Conservation (phyloP, 495 filamentous ascomycete species). For the Penicillium arizonense region DNA sequence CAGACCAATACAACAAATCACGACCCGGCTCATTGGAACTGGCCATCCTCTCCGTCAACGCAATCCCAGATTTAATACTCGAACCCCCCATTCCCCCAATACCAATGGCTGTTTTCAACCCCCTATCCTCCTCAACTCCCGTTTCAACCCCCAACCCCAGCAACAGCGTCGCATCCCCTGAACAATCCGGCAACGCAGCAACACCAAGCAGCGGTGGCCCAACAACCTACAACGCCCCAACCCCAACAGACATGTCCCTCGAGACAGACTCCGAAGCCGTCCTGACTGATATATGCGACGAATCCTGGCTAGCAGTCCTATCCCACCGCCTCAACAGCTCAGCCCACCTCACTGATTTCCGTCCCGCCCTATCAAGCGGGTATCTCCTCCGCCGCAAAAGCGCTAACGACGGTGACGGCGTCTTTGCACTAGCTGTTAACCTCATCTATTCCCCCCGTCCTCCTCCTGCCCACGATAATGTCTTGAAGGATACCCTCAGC, state of each 20-base stretch:
- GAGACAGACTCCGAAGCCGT: slow-evolving; percentile 71
- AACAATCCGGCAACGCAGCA: slow-evolving; percentile 37
- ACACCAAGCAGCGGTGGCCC: slow-evolving; percentile 20
- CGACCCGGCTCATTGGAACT: slow-evolving; percentile 49
- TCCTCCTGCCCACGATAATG: slow-evolving; percentile 46
- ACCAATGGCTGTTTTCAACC: slow-evolving; percentile 32
- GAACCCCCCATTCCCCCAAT: slow-evolving; percentile 30
- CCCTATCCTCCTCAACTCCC: slow-evolving; percentile 35
- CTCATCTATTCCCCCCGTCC: slow-evolving; percentile 56
- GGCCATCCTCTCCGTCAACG: slow-evolving; percentile 64
- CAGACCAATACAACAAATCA: slow-evolving; percentile 44
- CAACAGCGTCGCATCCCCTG: slow-evolving; percentile 41
- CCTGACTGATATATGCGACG: slow-evolving; percentile 74
- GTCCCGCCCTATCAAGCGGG: slow-evolving; percentile 65
- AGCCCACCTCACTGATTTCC: slow-evolving; percentile 59
- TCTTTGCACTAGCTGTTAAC: slow-evolving; percentile 64
- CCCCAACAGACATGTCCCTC: slow-evolving; percentile 50
- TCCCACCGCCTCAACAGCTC: slow-evolving; percentile 70
- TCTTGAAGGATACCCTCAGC: slow-evolving; percentile 69
- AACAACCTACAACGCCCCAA: slow-evolving; percentile 47
- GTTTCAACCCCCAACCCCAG: slow-evolving; percentile 49
- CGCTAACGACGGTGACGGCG: slow-evolving; percentile 56
- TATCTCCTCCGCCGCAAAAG: slow-evolving; percentile 77
- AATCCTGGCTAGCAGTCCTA: slow-evolving; percentile 76
- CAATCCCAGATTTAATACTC: slow-evolving; percentile 63